Evolutionary conservation across 2,329 filamentous ascomycete species (phyloP), one percentile per base, ranked within the genome.

Genomic region (Pestalotiopsis sp.): DNA sequence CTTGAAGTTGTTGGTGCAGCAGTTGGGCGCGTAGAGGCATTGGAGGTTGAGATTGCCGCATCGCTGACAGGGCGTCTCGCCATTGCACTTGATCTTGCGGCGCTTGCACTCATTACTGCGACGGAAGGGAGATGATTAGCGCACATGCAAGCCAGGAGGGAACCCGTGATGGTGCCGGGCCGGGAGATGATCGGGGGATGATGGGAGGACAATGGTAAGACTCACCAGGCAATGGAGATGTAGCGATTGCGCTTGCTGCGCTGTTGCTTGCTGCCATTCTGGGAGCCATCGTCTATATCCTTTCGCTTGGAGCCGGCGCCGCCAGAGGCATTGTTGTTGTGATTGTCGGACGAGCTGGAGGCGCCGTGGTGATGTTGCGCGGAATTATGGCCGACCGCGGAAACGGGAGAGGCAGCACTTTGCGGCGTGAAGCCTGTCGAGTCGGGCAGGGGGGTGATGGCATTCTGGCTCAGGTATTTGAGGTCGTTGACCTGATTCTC

Each of bases 1-100:
- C 80, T 95, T 96, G 86, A 97, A 94, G 79, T 89, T 94, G 83
- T 89, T 95, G 71, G 88, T 82, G 77, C 89, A 91, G 78, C 90
- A 91, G 75, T 91, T 91, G 14, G 89, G 86, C 5, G 90, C 85
- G 80, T 92, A 92, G 59, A 91, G 82, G 75, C 90, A 92, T 70
- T 86, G 80, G 20, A 92, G 83, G 73, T 89, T 90, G 78, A 92
- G 89, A 73, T 91, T 90, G 73, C 90, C 88, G 74, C 91, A 93
- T 68, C 91, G 84, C 69, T 89, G 86, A 72, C 91, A 93, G 1
- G 90, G 88, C 1, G 86, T 87, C 73, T 92, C 88, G 70, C 91
- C 91, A 78, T 92, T 92, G 80, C 91, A 93, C 78, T 92, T 92
- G 75, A 93, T 90, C 79, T 93, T 93, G 68, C 91, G 88, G n/a